A percentile compares a stretch with the other conserved stretches of the same genome.
phyloP scores from a whole-genome alignment of 1,284 basidiomycete species.

The Cryptococcus maquisensis region DNA sequence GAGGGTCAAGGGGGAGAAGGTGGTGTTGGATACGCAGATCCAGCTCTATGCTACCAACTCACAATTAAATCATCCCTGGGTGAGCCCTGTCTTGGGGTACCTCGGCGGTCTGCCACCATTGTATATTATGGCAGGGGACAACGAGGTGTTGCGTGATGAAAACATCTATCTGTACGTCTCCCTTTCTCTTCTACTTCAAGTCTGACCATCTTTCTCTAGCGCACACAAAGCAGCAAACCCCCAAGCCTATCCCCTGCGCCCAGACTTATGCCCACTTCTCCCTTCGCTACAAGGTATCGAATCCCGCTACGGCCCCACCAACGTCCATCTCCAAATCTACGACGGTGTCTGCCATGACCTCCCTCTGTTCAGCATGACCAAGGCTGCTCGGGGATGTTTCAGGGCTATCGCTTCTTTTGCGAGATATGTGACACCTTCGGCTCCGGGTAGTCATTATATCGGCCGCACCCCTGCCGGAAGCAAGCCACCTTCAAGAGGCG shows the following conservation, averaged over 20 bases:
- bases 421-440: slow-evolving; percentile 45
- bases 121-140: slow-evolving; percentile 78
- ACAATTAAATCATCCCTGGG: slow-evolving; percentile 75
- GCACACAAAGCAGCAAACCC: slow-evolving; percentile 91
- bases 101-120: slow-evolving; percentile 88
- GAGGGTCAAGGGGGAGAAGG: slow-evolving; percentile 22
- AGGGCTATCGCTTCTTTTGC: slow-evolving; percentile 49
- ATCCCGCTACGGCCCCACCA: slow-evolving; percentile 61
- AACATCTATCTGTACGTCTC: slow-evolving; percentile 73
- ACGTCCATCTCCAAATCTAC: slow-evolving; percentile 79
- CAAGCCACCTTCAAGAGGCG: too few species aligned
- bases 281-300: slow-evolving; percentile 66
- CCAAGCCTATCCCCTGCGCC: slow-evolving; percentile 62
- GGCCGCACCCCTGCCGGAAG: neutral
- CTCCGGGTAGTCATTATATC: slow-evolving; percentile 24
- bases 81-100: slow-evolving; percentile 77
- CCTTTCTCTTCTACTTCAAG: neutral
- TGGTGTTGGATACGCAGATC: slow-evolving; percentile 58
- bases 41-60: slow-evolving; percentile 87
- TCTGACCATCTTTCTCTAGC: slow-evolving; percentile 50
- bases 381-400: slow-evolving; percentile 51
- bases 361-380: slow-evolving; percentile 77
- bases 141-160: slow-evolving; percentile 89
- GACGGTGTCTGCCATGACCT: slow-evolving; percentile 56
- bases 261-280: slow-evolving; percentile 60